Evolutionary conservation across 2,329 filamentous ascomycete species (phyloP), one percentile per base, ranked within the genome.

Genomic region (Fusarium abutilonis): DNA sequence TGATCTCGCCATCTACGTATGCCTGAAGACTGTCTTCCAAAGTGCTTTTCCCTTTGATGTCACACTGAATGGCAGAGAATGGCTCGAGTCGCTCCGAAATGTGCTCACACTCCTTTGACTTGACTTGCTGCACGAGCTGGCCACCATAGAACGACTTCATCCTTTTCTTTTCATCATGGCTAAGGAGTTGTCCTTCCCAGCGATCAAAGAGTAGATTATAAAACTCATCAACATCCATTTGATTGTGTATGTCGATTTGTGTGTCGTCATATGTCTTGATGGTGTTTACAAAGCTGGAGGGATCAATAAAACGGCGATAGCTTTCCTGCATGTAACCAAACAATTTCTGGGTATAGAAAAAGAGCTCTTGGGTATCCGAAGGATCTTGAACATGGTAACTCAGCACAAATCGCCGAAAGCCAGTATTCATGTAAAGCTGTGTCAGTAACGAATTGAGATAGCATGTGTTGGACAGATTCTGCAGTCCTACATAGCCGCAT

Each of bases 161-260:
- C 19, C 77, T 79, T 63, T 86, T 87, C 75, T 91, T 96, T 31
- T 87, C 86, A n/a, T 87, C 82, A 2, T 81, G 76, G 9, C 84
- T 83, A 15, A 84, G 75, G 64, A 98, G 86, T 70, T 97, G 92
- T 9, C 86, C 85, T 73, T 99, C 96, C 85, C 93, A 93, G 23
- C 93, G 86, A 74, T 96, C 93, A 69, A 98, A 95, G 0, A 99
- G 83, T 5, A 97, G 83, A 70, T 95, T 97, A 79, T 96, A 98
- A 73, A 98, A 99, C 73, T 97, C 93, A 68, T 98, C 95, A 6
- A 97, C 95, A 73, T 99, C 95, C 92, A 99, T 98, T 75, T 99
- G 95, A 56, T 91, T 87, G 52, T 89, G 87, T 23, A 96, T 89
- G 74, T 98, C 93, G 62, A 99, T 96, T 14, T 86, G 82, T 3